Base-by-base conservation (phyloP, 768 basidiomycete genomes). In the Strobilomyces confusus region DNA sequence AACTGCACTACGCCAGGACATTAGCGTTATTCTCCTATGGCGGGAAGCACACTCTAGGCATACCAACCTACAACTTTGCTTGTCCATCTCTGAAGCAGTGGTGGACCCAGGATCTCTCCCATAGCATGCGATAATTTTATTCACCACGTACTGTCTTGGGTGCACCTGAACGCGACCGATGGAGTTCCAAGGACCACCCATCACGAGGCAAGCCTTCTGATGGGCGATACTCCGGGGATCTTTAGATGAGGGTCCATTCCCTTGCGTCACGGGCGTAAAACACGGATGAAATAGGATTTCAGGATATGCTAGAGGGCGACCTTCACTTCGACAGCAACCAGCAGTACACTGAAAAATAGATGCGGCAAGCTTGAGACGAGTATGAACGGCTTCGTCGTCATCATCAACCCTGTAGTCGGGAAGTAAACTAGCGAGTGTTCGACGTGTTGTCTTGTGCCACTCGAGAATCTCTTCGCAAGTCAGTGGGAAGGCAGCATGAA, bases 281-380 rank as follows among this genome's bases (percentile, higher is more conserved):
- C 66, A 67, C 4, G 64, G 65, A 50, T 67, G 66, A 36, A 55
- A 67, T 44, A 67, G 51, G 44, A 67, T 58, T 22, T 67, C 66
- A 9, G 64, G 67, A 48, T 67, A 67, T 1, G 51, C 11, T 46
- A 67, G 41, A 9, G 56, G 30, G 33, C 51, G 58, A 30, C 49
- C 57, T 53, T 54, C 49, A 30, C 34, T 19, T 37, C 52, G 57
- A 52, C 65, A 61, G 13, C 43, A 50, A 25, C 57, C 48, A 43
- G 49, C 26, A 9, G 49, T 61, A 26, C 67, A 69, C 4, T 49
- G 50, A 33, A 69, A 69, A 37, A 69, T 49, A 30, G 67, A 69
- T 2, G 65, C 55, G 23, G 69, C 65, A 47, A 69, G 65, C 32
- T 52, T 64, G 44, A 67, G 69, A 17, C 14, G 63, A 25, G 59